Evolutionary conservation across 2,329 filamentous ascomycete species (phyloP), one percentile per base, ranked within the genome.

Genomic region (Trichophyton mentagrophytes): DNA sequence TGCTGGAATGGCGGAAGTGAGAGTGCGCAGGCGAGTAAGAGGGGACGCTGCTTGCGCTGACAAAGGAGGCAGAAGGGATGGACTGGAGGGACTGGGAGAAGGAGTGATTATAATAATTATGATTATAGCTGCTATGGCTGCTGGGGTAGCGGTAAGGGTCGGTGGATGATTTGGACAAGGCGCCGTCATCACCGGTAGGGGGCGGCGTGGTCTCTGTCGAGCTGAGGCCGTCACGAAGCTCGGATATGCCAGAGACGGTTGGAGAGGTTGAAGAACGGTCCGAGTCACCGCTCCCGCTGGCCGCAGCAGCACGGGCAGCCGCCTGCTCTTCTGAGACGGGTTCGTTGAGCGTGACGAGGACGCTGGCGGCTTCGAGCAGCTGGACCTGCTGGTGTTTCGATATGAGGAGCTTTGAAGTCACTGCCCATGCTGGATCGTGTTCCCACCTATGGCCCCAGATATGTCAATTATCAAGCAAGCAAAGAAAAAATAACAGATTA

Each of bases 301-400:
- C 51, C 20, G 83, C 85, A 61, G 85, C 27, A 30, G 27, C 27
- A 30, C 84, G 86, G 62, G 86, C 84, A 62, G 86, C 84, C 30
- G 85, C 83, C 61, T 85, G 83, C 20, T 85, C 83, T 53, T 85
- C 81, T 3, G 84, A 85, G 46, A 81, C 78, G 56, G 79, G 80
- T 64, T 87, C 80, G 69, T 85, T 96, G 91, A 99, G 97, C 70
- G 85, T 86, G 62, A 97, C 87, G 65, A 99, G 80, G 59, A 97
- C 93, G n/a, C 90, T 95, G 44, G 93, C 93, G 46, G 93, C 93
- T 76, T 99, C 93, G 63, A 99, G 83, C 63, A 99, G 82, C 75
- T 99, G 93, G 59, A 99, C 93, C 79, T 99, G 93, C 77, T 99
- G 93, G 75, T 99, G 93, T 82, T 99, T 99, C 68, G 92, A 97